Evolutionary conservation across 768 basidiomycete species (phyloP).

Genomic region (Galerina sulciceps): DNA sequence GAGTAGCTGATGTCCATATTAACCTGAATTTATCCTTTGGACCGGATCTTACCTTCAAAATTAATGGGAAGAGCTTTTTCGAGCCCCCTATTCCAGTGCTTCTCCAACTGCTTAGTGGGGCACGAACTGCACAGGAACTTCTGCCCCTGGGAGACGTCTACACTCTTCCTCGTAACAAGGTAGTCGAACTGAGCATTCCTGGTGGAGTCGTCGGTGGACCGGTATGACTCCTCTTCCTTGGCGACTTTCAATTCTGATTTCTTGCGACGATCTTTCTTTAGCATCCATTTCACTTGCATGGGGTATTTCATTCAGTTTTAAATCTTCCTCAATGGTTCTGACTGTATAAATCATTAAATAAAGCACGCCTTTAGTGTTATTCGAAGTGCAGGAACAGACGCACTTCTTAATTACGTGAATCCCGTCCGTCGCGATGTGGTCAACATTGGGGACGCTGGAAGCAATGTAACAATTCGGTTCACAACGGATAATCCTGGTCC

Average conservation of each 20-base stretch:
- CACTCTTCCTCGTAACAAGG: conserved; percentile 45
- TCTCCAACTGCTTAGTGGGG: conserved; percentile 63
- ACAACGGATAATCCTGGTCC: conserved; percentile 55
- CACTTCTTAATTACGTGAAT: conserved; percentile 47
- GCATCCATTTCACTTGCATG: neutral
- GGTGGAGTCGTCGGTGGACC: conserved; percentile 40
- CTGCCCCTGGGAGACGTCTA: conserved; percentile 54
- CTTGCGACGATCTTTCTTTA: neutral
- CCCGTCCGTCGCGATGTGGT: conserved; percentile 37
- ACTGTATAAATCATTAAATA: neutral
- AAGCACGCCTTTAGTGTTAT: conserved; percentile 52
- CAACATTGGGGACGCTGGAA: conserved; percentile 32
- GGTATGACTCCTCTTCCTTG: conserved; percentile 24
- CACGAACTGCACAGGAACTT: conserved; percentile 46
- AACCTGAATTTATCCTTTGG: conserved; percentile 34
- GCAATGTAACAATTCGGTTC: conserved; percentile 52
- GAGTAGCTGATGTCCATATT: conserved; percentile 48
- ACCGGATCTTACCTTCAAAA: conserved; percentile 36
- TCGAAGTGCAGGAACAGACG: conserved; percentile 39
- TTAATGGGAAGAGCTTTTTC: conserved; percentile 33
- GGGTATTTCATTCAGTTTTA: neutral
- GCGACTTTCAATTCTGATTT: neutral
- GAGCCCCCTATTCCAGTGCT: conserved; percentile 55
- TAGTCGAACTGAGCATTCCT: conserved; percentile 37
- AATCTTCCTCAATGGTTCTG: neutral